Percentiles rank a stretch among this genome's conserved stretches.
Evolutionary conservation across 164 flowering plant genomes (phyloP).

Genomic region (Hamamelis virginiana): DNA sequence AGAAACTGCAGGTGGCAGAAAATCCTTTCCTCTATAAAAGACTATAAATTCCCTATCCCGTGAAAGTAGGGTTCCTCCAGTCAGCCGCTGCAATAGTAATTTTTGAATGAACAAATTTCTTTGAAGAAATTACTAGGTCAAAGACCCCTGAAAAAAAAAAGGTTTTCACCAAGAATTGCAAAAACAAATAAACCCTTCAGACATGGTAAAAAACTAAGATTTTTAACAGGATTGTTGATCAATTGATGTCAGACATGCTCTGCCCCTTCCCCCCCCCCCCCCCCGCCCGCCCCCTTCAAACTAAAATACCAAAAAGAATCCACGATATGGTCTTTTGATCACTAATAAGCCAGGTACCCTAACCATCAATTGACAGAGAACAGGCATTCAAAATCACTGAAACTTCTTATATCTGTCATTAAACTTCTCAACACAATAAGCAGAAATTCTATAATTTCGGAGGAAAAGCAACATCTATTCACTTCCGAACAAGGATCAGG

Average conservation of each 20-base stretch:
- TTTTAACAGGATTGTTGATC: not conserved
- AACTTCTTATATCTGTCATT: no score
- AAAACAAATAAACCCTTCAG: not conserved
- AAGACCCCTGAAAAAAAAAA: not conserved
- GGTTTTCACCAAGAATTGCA: not conserved
- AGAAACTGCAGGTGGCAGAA: slow-evolving; percentile 85
- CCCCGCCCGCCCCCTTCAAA: no score
- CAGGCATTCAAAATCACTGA: no score
- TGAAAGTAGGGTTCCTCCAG: slow-evolving; percentile 84
- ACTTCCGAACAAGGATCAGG: no score
- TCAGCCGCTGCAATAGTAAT: slow-evolving; percentile 62
- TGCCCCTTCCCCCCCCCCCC: no score
- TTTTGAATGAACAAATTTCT: slow-evolving; percentile 15
- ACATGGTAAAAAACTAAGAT: not conserved
- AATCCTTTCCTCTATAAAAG: slow-evolving; percentile 95
- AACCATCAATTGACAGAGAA: no score
- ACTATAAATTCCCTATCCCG: slow-evolving; percentile 78
- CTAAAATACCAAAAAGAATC: no score
- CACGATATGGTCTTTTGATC: no score
- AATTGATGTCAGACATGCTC: not conserved
- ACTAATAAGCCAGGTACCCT: no score
- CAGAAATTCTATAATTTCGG: no score
- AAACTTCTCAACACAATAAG: no score
- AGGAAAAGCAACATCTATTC: no score
- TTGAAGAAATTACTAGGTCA: not conserved